These are phyloP conservation scores for Aegle marmelos DNA, from an alignment of 345 rosid species.

Conservation along the genomic window DNA sequence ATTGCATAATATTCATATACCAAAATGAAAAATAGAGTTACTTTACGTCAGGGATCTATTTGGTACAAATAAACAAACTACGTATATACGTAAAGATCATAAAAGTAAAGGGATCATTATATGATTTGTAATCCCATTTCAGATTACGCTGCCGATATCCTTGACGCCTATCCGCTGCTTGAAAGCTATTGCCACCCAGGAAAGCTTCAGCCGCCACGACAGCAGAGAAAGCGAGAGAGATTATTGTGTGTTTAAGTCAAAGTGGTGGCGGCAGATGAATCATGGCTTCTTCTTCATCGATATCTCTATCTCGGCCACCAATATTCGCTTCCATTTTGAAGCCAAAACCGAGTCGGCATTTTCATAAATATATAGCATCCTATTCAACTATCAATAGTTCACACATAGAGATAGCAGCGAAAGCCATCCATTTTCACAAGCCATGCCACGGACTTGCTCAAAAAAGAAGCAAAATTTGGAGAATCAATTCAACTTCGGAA, in stretches of 20 bases:
- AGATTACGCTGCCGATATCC: not conserved
- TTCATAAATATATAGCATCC: not conserved
- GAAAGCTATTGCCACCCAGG: not conserved
- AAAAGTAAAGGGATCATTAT: not conserved
- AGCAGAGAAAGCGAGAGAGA: not conserved
- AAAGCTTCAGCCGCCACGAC: not conserved
- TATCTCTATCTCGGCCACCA: slow-evolving; percentile 7
- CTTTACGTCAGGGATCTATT: too few relatives aligned
- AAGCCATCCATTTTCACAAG: slow-evolving; percentile 14
- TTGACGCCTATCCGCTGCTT: not conserved
- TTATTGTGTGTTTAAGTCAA: not conserved
- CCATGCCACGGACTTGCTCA: slow-evolving; percentile 19
- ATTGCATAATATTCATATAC: too few relatives aligned
- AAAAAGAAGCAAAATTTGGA: slow-evolving; percentile 31
- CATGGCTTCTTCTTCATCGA: slow-evolving; percentile 27
- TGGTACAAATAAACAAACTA: too few relatives aligned
- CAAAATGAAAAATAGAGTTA: too few relatives aligned
- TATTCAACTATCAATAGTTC: not conserved
- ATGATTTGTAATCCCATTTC: not conserved
- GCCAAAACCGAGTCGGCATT: slow-evolving; percentile 25
- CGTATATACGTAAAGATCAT: not conserved
- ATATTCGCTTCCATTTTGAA: slow-evolving; percentile 26
- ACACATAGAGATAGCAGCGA: slow-evolving; percentile 3
- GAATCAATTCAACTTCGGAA: slow-evolving; percentile 43
- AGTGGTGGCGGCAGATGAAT: slow-evolving; percentile 19